Evolutionary conservation across 768 basidiomycete species (phyloP).

Genomic region (Rhizopogon rudus): DNA sequence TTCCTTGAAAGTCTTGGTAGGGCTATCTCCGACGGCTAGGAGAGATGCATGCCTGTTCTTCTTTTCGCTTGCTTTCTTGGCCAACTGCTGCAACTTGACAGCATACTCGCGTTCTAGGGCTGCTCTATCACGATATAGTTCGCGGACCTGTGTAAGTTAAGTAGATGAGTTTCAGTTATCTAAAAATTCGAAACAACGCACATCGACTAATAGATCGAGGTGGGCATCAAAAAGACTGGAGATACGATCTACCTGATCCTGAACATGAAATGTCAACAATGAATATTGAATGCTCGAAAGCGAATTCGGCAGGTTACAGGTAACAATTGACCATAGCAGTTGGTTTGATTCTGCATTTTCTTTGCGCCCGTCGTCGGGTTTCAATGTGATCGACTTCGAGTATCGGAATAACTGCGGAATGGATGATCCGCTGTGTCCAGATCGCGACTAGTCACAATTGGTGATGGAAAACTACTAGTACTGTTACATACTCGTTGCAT

Average conservation of each 20-base stretch:
- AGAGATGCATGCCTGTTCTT: constrained; percentile 51
- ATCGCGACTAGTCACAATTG: too few relatives aligned
- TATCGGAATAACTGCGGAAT: not conserved
- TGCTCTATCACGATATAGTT: constrained; percentile 62
- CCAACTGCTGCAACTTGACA: constrained; percentile 57
- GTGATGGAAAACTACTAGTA: too few relatives aligned
- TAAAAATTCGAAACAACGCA: constrained; percentile 27
- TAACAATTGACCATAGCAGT: constrained; percentile 46
- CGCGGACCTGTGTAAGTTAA: constrained; percentile 50
- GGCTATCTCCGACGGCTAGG: constrained; percentile 62
- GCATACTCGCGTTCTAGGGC: constrained; percentile 79
- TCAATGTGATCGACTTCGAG: not conserved
- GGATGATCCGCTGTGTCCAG: too few relatives aligned
- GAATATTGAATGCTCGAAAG: not conserved
- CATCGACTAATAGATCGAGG: constrained; percentile 61
- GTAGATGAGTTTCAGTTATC: not conserved
- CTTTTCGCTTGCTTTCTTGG: constrained; percentile 67
- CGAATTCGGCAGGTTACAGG: constrained; percentile 37
- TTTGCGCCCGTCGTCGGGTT: not conserved
- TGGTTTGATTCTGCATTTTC: constrained; percentile 8
- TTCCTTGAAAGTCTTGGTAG: constrained; percentile 57
- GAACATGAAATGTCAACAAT: constrained; percentile 8
- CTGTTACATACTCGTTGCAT: too few relatives aligned
- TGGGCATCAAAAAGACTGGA: constrained; percentile 54
- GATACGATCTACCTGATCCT: constrained; percentile 76